These are phyloP conservation scores for Paramecium sexaurelia DNA, from an alignment of 73 alveolate genomes.

Conservation along the genomic window DNA sequence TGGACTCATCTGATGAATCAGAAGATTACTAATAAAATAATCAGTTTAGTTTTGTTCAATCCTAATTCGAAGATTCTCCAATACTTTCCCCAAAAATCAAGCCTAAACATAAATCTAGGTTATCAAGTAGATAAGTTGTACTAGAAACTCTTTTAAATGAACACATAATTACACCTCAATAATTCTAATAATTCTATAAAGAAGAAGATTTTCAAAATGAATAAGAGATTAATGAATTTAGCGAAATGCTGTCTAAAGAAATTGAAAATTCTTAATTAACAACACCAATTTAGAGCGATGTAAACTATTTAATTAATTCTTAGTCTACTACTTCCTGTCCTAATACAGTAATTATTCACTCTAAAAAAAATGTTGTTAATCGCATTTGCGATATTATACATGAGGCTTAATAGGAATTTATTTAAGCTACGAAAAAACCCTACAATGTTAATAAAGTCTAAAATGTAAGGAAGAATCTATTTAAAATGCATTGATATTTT, in stretches of 20 bases:
- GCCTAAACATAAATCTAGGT: not conserved
- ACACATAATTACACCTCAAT: not conserved
- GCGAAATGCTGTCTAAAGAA: slow-evolving; percentile 7
- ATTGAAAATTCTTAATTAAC: not conserved
- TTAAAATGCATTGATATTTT: not conserved
- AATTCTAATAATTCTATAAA: slow-evolving; percentile 5
- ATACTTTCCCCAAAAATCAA: slow-evolving; percentile 27
- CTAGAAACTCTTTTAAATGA: slow-evolving; percentile 42
- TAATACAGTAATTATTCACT: slow-evolving; percentile 2
- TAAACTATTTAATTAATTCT: not conserved
- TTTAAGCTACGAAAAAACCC: not conserved
- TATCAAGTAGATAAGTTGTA: slow-evolving; percentile 50
- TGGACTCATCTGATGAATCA: slow-evolving; percentile 49
- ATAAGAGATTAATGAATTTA: slow-evolving; percentile 19
- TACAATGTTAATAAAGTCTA: slow-evolving; percentile 19
- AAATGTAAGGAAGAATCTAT: slow-evolving; percentile 35
- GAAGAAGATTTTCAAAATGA: slow-evolving; percentile 39
- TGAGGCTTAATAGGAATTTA: slow-evolving; percentile 21
- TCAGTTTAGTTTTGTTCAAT: not conserved
- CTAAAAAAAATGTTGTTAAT: not conserved
- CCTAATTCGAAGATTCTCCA: slow-evolving; percentile 20
- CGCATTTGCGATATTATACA: not conserved
- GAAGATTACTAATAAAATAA: not conserved
- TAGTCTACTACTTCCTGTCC: slow-evolving; percentile 48
- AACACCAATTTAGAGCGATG: slow-evolving; percentile 41